These are phyloP conservation scores for Penstemon davidsonii DNA, from an alignment of 257 asterid species.

Conservation along the genomic window DNA sequence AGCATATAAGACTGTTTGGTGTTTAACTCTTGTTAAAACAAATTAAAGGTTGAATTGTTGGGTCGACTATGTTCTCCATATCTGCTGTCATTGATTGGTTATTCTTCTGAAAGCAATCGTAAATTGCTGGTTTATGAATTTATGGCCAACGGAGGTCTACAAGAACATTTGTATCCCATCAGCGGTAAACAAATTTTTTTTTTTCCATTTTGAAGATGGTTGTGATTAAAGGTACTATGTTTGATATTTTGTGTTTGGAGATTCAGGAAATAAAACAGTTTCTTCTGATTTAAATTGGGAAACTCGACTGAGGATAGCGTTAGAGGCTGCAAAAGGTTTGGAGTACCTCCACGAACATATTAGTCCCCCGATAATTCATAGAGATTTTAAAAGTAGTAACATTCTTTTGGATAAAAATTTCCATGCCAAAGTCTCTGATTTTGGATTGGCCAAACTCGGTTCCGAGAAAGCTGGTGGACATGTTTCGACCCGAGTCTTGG, in stretches of 20 bases:
- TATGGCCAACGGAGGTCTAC: slow-evolving; percentile 95
- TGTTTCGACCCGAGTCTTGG: slow-evolving; percentile 89
- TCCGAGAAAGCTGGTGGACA: slow-evolving; percentile 91
- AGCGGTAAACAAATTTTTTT: slow-evolving; percentile 40
- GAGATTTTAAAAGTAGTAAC: slow-evolving; percentile 95
- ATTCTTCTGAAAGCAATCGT: slow-evolving; percentile 70
- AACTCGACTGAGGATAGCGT: slow-evolving; percentile 75
- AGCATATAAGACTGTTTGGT: background rate
- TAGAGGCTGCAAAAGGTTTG: slow-evolving; percentile 93
- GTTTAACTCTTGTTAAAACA: slow-evolving; percentile 16
- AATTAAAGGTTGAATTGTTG: slow-evolving; percentile 69
- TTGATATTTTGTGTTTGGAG: background rate
- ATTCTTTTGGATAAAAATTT: slow-evolving; percentile 74
- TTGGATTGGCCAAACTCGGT: slow-evolving; percentile 85
- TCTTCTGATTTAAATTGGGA: slow-evolving; percentile 76
- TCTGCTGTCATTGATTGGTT: slow-evolving; percentile 70
- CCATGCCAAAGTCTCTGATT: slow-evolving; percentile 90
- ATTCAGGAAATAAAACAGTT: slow-evolving; percentile 48
- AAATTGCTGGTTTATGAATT: slow-evolving; percentile 89
- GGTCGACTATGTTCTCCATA: slow-evolving; percentile 75
- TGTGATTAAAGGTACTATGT: too few species aligned
- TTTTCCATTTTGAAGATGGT: too few species aligned
- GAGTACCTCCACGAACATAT: slow-evolving; percentile 88
- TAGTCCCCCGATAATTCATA: slow-evolving; percentile 79
- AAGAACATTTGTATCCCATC: slow-evolving; percentile 81